These are phyloP conservation scores for Neurospora pannonica DNA, from an alignment of 495 filamentous ascomycete genomes.

Conservation along the genomic window DNA sequence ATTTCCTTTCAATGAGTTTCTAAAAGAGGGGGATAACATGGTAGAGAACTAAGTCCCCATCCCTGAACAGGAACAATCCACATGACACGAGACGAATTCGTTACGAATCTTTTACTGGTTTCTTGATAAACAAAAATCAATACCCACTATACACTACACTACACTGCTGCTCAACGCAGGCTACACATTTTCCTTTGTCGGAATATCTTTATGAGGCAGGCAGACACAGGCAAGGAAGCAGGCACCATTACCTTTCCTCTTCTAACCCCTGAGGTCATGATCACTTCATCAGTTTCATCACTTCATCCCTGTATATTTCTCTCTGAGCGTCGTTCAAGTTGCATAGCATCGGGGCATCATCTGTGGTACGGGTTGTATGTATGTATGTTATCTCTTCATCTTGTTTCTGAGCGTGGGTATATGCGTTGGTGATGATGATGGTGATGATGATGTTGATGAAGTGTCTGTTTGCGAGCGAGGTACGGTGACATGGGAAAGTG, in stretches of 20 bases:
- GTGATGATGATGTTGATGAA: not conserved
- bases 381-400: not conserved
- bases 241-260: not conserved
- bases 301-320: not conserved
- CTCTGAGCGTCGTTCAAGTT: not conserved
- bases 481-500: not conserved
- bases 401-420: not conserved
- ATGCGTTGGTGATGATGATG: not conserved
- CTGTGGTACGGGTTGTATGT: not conserved
- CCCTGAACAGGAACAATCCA: not conserved
- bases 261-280: not conserved
- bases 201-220: not conserved
- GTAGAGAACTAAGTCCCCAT: not conserved
- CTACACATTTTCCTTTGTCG: not conserved
- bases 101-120: not conserved
- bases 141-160: not conserved
- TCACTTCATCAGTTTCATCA: not conserved
- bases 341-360: not conserved
- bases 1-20: not conserved
- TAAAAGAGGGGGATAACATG: not conserved
- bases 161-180: not conserved
- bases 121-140: not conserved
- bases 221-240: not conserved
- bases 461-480: not conserved
- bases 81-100: not conserved